A percentile compares a stretch with the other conserved stretches of the same genome.
phyloP scores from a whole-genome alignment of 2,329 filamentous ascomycete species.

The Bipolaris victoriae region DNA sequence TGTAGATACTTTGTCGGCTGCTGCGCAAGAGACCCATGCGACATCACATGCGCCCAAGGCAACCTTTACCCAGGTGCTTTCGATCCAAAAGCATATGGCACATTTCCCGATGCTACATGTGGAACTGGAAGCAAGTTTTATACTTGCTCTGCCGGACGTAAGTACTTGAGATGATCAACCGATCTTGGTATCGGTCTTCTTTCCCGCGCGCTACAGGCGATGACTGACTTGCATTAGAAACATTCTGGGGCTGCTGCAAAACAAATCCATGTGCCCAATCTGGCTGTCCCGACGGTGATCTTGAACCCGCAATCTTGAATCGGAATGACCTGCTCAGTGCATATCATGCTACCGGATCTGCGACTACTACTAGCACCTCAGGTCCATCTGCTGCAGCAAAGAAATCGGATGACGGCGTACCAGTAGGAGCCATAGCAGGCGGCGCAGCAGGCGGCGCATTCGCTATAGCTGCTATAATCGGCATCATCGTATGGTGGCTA shows the following conservation, averaged over 20 bases:
- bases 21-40: conserved; percentile 46
- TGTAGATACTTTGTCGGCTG: conserved; percentile 46
- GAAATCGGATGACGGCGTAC: conserved; percentile 3
- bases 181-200: neutral
- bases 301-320: conserved; percentile 30
- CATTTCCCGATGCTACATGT: conserved; percentile 42
- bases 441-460: conserved; percentile 30
- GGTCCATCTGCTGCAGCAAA: neutral
- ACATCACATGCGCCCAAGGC: conserved; percentile 41
- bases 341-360: conserved; percentile 22
- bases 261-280: conserved; percentile 42
- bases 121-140: conserved; percentile 38
- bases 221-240: conserved; percentile 9
- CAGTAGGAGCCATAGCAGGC: conserved; percentile 33
- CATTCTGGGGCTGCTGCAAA: conserved; percentile 50
- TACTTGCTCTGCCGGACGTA: conserved; percentile 37
- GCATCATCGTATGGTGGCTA: conserved; percentile 25
- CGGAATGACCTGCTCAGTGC: conserved; percentile 18
- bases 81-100: conserved; percentile 36
- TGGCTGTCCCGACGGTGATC: conserved; percentile 35
- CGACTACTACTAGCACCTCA: conserved; percentile 6
- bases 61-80: conserved; percentile 44
- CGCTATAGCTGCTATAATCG: conserved; percentile 22
- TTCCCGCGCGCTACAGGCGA: neutral
- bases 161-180: neutral